phyloP scores from a whole-genome alignment of 1,284 basidiomycete species.

The Psilocybe mexicana region DNA sequence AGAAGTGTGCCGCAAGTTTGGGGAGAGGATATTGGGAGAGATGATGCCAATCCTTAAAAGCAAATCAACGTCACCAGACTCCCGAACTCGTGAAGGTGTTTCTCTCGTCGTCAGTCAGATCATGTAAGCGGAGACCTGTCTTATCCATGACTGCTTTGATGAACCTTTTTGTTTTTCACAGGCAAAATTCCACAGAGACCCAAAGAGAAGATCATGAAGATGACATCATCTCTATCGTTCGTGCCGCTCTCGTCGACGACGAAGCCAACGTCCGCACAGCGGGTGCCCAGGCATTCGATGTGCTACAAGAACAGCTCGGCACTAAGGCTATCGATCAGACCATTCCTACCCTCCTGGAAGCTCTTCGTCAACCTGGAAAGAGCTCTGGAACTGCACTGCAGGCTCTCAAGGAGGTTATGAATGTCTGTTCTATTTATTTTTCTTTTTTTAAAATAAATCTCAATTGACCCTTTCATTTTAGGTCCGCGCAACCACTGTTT shows the following conservation, averaged over 20 bases:
- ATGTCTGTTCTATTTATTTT: slow-evolving; percentile 50
- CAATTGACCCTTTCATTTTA: slow-evolving; percentile 28
- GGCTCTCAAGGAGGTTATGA: slow-evolving; percentile 94
- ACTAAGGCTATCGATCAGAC: slow-evolving; percentile 94
- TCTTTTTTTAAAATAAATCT: background rate
- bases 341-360: slow-evolving; percentile 92
- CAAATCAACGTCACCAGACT: slow-evolving; percentile 71
- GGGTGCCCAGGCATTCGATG: slow-evolving; percentile 93
- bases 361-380: slow-evolving; percentile 88
- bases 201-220: slow-evolving; percentile 92
- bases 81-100: slow-evolving; percentile 84
- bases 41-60: slow-evolving; percentile 77
- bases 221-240: slow-evolving; percentile 85
- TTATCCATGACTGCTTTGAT: background rate
- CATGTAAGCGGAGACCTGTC: slow-evolving; percentile 53
- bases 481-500: slow-evolving; percentile 91
- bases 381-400: slow-evolving; percentile 93
- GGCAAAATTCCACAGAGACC: slow-evolving; percentile 81
- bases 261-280: slow-evolving; percentile 87
- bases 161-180: slow-evolving; percentile 28
- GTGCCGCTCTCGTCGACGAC: slow-evolving; percentile 86
- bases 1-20: slow-evolving; percentile 95
- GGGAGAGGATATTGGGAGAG: slow-evolving; percentile 89
- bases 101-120: slow-evolving; percentile 89
- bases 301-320: slow-evolving; percentile 88